Percentiles rank a stretch among this genome's conserved stretches.
Evolutionary conservation across 805 yeast genomes (phyloP).

Genomic region (Saturnispora quitensis): DNA sequence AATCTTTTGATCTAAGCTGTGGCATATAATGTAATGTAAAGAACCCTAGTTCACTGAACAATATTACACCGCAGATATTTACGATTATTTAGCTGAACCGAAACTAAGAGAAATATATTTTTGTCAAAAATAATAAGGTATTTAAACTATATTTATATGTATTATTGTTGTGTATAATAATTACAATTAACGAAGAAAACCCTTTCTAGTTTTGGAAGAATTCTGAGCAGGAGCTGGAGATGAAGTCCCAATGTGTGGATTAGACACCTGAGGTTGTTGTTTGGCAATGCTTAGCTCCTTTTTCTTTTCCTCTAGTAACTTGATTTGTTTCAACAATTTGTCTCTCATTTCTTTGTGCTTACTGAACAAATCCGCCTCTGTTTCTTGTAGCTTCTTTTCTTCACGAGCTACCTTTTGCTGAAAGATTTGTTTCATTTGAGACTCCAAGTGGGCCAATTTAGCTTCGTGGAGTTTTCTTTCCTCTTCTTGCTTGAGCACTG

Average conservation of each 20-base stretch:
- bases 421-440: constrained; percentile 94
- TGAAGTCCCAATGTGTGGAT: constrained; percentile 9
- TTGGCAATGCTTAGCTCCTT: constrained; percentile 57
- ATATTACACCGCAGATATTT: no score
- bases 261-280: constrained; percentile 35
- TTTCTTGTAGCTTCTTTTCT: constrained; percentile 93
- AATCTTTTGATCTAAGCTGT: no score
- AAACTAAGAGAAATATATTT: not conserved
- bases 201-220: constrained; percentile 62
- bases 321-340: constrained; percentile 78
- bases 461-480: constrained; percentile 91
- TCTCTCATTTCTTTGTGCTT: constrained; percentile 98
- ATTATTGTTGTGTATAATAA: not conserved
- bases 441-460: constrained; percentile 85
- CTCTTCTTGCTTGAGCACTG: constrained; percentile 84
- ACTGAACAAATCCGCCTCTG: constrained; percentile 91
- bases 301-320: constrained; percentile 86
- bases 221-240: constrained; percentile 23
- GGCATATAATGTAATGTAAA: no score
- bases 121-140: not conserved
- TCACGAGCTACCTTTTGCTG: constrained; percentile 93
- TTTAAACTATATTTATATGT: not conserved
- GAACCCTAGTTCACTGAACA: no score
- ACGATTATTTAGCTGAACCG: not conserved
- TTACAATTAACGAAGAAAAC: constrained; percentile 50